Percentiles rank a stretch among this genome's conserved stretches.
phyloP scores from a whole-genome alignment of 768 basidiomycete species.

The Lactarius indigo region DNA sequence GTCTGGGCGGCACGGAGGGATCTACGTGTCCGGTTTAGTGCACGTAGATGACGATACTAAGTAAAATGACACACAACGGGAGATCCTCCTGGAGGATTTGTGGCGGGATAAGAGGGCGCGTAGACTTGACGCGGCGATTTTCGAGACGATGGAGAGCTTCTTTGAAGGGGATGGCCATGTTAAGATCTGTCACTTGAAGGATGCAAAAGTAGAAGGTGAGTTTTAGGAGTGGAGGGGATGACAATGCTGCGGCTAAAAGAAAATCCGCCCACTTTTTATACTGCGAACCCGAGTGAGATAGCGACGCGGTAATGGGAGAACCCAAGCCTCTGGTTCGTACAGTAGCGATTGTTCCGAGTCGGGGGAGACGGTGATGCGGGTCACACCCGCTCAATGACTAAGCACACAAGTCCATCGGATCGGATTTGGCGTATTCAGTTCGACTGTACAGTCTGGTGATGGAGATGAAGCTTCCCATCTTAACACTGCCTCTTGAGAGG shows the following conservation, averaged over 20 bases:
- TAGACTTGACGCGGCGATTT: conserved; percentile 82
- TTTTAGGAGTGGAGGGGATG: conserved; percentile 1
- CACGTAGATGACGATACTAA: conserved; percentile 23
- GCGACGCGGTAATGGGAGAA: neutral
- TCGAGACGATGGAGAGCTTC: conserved; percentile 80
- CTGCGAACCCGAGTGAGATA: neutral
- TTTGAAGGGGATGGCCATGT: conserved; percentile 71
- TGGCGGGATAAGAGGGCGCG: conserved; percentile 87
- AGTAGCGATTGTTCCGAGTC: neutral
- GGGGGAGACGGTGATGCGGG: neutral
- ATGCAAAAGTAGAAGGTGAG: conserved; percentile 12
- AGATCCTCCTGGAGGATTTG: conserved; percentile 93
- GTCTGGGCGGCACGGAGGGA: conserved; percentile 82
- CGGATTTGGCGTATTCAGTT: neutral
- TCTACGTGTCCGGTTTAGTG: conserved; percentile 36
- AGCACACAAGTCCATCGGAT: conserved; percentile 1
- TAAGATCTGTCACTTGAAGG: conserved; percentile 44
- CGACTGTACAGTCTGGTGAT: neutral
- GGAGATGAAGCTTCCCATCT: neutral
- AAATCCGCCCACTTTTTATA: conserved; percentile 22
- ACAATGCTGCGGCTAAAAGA: conserved; percentile 6
- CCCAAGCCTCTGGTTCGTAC: neutral
- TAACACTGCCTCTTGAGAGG: neutral
- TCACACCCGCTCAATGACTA: conserved; percentile 12
- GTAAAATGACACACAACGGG: conserved; percentile 58